Evolutionary conservation across 352 stramenopile genomes (phyloP), one percentile per base, ranked within the genome.

Genomic region (Phytophthora uliginosa): DNA sequence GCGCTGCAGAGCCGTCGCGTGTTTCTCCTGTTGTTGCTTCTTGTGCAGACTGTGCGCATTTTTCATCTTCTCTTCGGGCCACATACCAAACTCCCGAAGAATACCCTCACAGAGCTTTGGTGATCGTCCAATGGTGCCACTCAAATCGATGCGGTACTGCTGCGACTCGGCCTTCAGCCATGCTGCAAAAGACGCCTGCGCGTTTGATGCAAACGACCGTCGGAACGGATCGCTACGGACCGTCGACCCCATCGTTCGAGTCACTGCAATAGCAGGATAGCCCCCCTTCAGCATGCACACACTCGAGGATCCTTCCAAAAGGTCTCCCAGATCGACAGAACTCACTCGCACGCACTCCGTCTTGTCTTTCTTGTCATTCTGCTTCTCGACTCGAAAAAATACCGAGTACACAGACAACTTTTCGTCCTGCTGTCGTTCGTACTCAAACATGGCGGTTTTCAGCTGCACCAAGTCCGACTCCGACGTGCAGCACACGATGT

Each of bases 281-380:
- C 60, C 72, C 2, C 73, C 73, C 53, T 80, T 80, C 28, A 77
- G 36, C 54, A 80, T 42, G 8, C 7, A 42, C 7, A 38, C 24
- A 20, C 13, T n/a, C 6, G 31, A 24, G 7, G 13, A 58, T 4
- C 22, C 59, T 20, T 34, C 15, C 50, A 56, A 10, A 34, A 56
- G 2, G 24, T 34, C 24, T 7, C 15, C 50, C 24, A 56, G 0
- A 20, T 34, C 50, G 6, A 56, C 24, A 56, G 24, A 86, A 67
- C 10, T 80, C 73, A n/a, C 69, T 64, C 2, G 10, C 18, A 22
- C 50, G 12, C 50, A 56, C 50, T 56, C 50, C 10, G 51, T 50
- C 10, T 78, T 74, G 53, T 88, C 82, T 17, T 86, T 60, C 26
- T 59, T 47, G 0, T 79, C 66, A 17, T 79, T 70, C 42, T 88